Evolutionary conservation across 2,329 filamentous ascomycete species (phyloP).

Genomic region (Akanthomyces muscarius): DNA sequence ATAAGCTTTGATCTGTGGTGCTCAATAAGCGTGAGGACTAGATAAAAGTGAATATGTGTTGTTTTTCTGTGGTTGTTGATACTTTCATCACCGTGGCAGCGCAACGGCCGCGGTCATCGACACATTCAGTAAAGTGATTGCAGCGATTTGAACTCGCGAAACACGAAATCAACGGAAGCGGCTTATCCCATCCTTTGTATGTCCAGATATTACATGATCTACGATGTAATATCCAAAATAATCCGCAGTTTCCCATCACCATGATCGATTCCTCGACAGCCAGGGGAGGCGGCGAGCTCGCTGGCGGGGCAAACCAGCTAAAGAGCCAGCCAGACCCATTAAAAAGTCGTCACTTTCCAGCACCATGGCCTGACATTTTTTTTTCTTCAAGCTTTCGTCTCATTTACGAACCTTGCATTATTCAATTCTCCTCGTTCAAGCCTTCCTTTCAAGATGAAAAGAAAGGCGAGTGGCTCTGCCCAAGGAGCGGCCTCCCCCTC

Average conservation of each 20-base stretch:
- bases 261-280: neutral
- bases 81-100: too few species aligned
- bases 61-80: too few species aligned
- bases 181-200: neutral
- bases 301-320: neutral
- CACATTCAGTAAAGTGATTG: too few species aligned
- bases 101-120: too few species aligned
- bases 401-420: neutral
- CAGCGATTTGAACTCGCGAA: neutral
- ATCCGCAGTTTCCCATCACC: neutral
- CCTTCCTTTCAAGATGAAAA: constrained; percentile 11
- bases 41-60: too few species aligned
- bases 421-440: neutral
- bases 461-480: constrained; percentile 12
- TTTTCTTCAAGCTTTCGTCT: neutral
- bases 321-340: constrained; percentile 5
- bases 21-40: too few species aligned
- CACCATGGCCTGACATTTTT: constrained; percentile 16
- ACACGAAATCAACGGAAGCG: neutral
- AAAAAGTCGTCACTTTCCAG: constrained; percentile 16
- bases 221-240: neutral
- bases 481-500: neutral
- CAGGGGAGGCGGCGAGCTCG: constrained; percentile 1
- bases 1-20: too few species aligned
- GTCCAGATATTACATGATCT: neutral